Evolutionary conservation across 495 filamentous ascomycete genomes (phyloP), one percentile per base, ranked within the genome.

Genomic region (Penicillium ucsense): DNA sequence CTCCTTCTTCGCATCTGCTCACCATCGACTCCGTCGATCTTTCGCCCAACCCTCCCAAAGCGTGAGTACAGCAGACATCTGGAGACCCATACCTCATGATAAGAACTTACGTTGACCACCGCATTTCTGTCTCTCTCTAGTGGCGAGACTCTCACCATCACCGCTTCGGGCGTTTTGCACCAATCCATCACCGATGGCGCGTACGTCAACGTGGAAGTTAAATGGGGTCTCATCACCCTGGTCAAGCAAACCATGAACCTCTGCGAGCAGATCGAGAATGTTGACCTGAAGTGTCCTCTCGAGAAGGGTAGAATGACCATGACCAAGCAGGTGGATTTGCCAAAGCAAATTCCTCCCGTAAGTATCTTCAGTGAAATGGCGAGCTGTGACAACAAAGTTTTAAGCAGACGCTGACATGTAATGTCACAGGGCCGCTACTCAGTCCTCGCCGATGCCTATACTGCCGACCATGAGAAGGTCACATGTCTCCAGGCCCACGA

Each of bases 221-320:
- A 95, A 66, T 99, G 91, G 63, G 92, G 66, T 29, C 70, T 94
- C 56, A 95, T 99, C 61, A 86, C 82, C 41, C 74, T 99, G 47
- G 78, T 99, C 65, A 84, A 78, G 55, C 83, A 85, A 46, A 71
- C 66, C 47, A 79, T 83, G 55, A 83, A 94, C 61, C 77, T 97
- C 8, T 99, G 92, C 69, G 85, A 95, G 20, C 79, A 94, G 65
- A 79, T 94, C 48, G 66, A 76, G 55, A 88, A 95, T 44, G 86
- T 95, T 8, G 89, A 96, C 54, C 72, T 96, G 39, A 67, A 87
- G 48, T 99, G 92, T 65, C 92, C 92, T 42, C 75, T 99, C 47
- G 70, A 88, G 63, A 76, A 83, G 65, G 92, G 89, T 40, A 66
- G 79, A 27, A 74, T 86, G 54, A 63, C 63, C 20, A 66, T 99